These are phyloP conservation scores for Amanita subjunquillea DNA, from an alignment of 768 basidiomycete species.

Conservation along the genomic window DNA sequence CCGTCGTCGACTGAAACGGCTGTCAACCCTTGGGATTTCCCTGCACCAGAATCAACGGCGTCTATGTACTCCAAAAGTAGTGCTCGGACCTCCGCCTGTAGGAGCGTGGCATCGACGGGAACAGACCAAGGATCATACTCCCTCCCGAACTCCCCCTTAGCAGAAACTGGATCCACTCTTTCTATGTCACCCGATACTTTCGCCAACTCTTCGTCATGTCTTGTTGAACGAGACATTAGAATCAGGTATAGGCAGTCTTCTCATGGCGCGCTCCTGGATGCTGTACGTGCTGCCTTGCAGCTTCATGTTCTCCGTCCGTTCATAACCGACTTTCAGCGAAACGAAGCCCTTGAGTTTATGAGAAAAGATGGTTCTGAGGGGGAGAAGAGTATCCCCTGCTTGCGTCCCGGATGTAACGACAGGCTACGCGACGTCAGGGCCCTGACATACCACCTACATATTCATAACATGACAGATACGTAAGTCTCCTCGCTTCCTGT, in stretches of 20 bases:
- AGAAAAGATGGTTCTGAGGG: constrained; percentile 15
- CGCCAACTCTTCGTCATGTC: not conserved
- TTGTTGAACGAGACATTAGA: constrained; percentile 13
- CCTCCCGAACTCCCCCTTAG: too few species aligned
- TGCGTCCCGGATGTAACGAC: constrained; percentile 34
- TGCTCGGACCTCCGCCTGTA: constrained; percentile 8
- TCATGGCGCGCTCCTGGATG: constrained; percentile 22
- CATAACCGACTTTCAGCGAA: constrained; percentile 14
- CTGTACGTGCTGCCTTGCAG: constrained; percentile 22
- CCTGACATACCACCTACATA: constrained; percentile 43
- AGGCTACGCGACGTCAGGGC: constrained; percentile 30
- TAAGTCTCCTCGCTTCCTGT: constrained; percentile 12
- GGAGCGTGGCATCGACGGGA: constrained; percentile 26
- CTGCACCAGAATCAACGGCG: constrained; percentile 13
- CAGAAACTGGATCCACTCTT: not conserved
- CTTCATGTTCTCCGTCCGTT: not conserved
- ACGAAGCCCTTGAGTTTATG: constrained; percentile 25
- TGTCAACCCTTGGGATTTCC: constrained; percentile 27
- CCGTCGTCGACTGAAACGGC: constrained; percentile 13
- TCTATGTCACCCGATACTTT: not conserved
- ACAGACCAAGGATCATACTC: constrained; percentile 16
- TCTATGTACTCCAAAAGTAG: constrained; percentile 15
- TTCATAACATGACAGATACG: constrained; percentile 42
- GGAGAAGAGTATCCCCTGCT: constrained; percentile 27
- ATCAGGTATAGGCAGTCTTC: constrained; percentile 25